Base-by-base conservation (phyloP, 1,284 basidiomycete genomes). In the Earliella scabrosa region DNA sequence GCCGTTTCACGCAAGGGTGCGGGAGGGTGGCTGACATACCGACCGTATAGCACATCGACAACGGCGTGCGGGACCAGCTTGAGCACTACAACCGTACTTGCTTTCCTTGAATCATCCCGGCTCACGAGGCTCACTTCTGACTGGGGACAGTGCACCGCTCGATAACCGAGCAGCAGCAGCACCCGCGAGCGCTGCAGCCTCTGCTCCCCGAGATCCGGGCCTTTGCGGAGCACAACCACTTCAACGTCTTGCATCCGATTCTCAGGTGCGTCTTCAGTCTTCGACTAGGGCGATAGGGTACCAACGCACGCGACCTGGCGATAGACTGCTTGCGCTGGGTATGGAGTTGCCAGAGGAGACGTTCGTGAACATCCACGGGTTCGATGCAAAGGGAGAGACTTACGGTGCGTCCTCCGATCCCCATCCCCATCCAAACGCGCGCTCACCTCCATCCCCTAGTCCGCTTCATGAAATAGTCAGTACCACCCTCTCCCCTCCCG, bases 381-480 rank as follows among this genome's bases (percentile, higher is more conserved):
- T 63, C 47, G 62, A 70, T 32, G 58, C 56, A 1, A 56, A 64
- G 23, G 67, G 70, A 1, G 72, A 75, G 29, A 67, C 69, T 14
- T 73, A 65, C 43, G 66, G 73, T 73, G 44, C 24, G 66, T 54
- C 18, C 36, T 54, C 18, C 36, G 4, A 38, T 5, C 4, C 16
- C 14, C 8, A 3, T 7, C 26, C 3, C 5, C 65, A 59, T 58
- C 66, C 18, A 56, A 66, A 23, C 14, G 16, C 45, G 49, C 2
- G 24, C 11, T 34, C 16, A 16, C 11, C 2, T 9, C 3, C 16
- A 9, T 11, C 13, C 16, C n/a, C 13, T 39, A 83, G 81, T 77
- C 2, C 73, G 80, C n/a, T 82, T 80, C 66, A 82, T 83, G 80
- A 83, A 83, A 66, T 83, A 83, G 81, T 82, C 40, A 24, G 57